phyloP scores from a whole-genome alignment of 2,329 filamentous ascomycete genomes.

The Trichophaea hybrida region DNA sequence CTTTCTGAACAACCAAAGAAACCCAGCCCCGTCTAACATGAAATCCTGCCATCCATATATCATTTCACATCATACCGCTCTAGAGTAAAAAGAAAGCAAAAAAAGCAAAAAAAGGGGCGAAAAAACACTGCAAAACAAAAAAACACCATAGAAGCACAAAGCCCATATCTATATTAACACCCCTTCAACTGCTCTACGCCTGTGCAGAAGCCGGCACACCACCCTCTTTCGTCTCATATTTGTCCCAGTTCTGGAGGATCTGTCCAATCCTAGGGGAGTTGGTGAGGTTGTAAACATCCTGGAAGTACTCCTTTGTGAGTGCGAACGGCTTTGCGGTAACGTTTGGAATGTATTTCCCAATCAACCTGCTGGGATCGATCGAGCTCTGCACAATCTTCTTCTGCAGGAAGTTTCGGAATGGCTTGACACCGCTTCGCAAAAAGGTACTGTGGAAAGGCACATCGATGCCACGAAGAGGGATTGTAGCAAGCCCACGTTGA shows the following conservation, averaged over 20 bases:
- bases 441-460: conserved; percentile 99
- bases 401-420: conserved; percentile 92
- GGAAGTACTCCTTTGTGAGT: conserved; percentile 96
- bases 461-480: conserved; percentile 91
- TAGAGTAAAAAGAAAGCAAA: background rate
- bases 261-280: conserved; percentile 66
- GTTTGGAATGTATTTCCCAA: conserved; percentile 98
- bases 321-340: conserved; percentile 93
- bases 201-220: background rate
- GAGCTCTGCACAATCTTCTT: conserved; percentile 99
- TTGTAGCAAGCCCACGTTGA: conserved; percentile 90
- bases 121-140: conserved; percentile 1
- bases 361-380: conserved; percentile 89
- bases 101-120: background rate
- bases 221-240: conserved; percentile 14
- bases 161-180: background rate
- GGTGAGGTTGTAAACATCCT: conserved; percentile 91
- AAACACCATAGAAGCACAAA: background rate
- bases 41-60: background rate
- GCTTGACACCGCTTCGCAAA: conserved; percentile 93
- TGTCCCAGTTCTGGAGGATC: conserved; percentile 54
- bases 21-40: too few species aligned
- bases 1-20: background rate
- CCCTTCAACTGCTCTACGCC: background rate
- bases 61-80: background rate